Evolutionary conservation across 148 eudicot genomes (phyloP).

Genomic region (Cornus kousa): DNA sequence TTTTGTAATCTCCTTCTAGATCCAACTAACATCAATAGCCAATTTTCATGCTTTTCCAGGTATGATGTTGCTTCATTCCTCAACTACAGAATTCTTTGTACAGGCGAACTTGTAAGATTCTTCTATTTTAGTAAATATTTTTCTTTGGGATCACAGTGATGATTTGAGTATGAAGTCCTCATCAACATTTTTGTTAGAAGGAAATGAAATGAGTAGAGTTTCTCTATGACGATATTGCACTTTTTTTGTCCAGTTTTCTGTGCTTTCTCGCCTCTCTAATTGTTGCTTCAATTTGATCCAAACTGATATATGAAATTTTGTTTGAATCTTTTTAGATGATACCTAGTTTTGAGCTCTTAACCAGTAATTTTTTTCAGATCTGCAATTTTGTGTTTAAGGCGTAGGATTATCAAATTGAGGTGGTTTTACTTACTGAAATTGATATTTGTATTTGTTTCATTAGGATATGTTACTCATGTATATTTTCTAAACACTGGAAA

Average conservation of each 20-base stretch:
- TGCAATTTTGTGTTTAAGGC: not conserved
- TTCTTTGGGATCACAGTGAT: not conserved
- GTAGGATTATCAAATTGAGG: not conserved
- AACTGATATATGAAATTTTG: not conserved
- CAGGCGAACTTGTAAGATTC: conserved; percentile 81
- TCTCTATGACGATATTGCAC: not conserved
- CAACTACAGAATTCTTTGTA: conserved; percentile 48
- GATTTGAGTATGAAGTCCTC: not conserved
- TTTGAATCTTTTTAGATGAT: not conserved
- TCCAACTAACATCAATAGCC: not conserved
- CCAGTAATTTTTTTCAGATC: not conserved
- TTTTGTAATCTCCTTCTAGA: not conserved
- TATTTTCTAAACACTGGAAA: not conserved
- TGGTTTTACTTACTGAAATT: not conserved
- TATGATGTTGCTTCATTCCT: conserved; percentile 82
- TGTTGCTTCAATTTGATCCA: not conserved
- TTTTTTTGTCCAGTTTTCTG: not conserved
- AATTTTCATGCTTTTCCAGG: conserved; percentile 46
- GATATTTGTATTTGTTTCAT: not conserved
- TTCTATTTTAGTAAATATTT: not conserved
- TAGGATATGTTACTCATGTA: not conserved
- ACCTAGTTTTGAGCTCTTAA: not conserved
- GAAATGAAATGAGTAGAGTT: not conserved
- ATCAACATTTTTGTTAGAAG: not conserved
- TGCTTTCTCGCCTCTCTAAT: not conserved